Evolutionary conservation across 192 early-diverging fungal species (phyloP).

Genomic region (Podila epigama): DNA sequence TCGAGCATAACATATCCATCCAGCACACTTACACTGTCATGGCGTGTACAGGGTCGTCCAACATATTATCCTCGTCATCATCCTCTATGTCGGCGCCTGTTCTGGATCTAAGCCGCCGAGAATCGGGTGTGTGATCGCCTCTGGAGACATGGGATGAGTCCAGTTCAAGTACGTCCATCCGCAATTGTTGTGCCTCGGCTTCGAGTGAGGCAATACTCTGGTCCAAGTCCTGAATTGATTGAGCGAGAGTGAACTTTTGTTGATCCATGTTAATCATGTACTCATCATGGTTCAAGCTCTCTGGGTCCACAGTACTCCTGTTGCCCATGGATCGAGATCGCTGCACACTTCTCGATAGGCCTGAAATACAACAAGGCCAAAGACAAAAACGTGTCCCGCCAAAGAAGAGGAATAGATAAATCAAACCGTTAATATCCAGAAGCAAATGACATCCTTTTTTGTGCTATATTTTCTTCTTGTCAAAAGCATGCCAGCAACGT

Average conservation of each 20-base stretch:
- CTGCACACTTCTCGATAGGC: slow-evolving; percentile 25
- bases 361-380: not conserved
- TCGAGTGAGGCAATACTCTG: slow-evolving; percentile 32
- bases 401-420: not conserved
- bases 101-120: too few species aligned
- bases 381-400: not conserved
- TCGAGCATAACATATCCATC: not conserved
- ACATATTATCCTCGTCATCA: slow-evolving; percentile 20
- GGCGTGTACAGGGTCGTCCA: slow-evolving; percentile 30
- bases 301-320: slow-evolving; percentile 17
- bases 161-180: slow-evolving; percentile 27
- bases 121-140: too few species aligned
- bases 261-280: slow-evolving; percentile 29
- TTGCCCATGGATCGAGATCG: slow-evolving; percentile 21
- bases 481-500: not conserved
- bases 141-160: slow-evolving; percentile 2
- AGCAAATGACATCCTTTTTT: not conserved
- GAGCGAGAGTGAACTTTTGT: slow-evolving; percentile 26
- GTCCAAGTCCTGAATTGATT: slow-evolving; percentile 28
- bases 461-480: too few species aligned
- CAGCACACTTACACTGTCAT: slow-evolving; percentile 32
- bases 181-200: slow-evolving; percentile 22
- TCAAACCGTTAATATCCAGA: not conserved
- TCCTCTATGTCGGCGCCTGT: slow-evolving; percentile 6
- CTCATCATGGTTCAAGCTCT: slow-evolving; percentile 26